These are phyloP conservation scores for Pelargonium citronellum DNA, from an alignment of 441 rosid species.

Conservation along the genomic window DNA sequence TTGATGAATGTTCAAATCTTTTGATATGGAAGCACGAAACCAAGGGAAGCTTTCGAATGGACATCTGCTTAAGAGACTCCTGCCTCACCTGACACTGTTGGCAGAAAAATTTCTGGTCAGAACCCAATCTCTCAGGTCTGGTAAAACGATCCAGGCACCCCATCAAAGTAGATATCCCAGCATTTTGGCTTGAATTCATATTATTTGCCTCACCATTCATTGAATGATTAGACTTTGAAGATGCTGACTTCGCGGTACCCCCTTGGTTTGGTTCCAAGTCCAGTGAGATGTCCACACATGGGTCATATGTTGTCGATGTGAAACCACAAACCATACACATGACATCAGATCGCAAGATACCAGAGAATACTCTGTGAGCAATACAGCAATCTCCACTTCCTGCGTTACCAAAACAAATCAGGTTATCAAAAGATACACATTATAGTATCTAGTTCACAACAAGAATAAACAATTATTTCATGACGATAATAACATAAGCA, in stretches of 20 bases:
- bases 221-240: constrained; percentile 34
- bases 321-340: constrained; percentile 75
- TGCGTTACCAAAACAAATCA: constrained; percentile 27
- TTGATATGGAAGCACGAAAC: constrained; percentile 70
- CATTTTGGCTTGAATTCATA: constrained; percentile 32
- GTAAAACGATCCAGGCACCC: constrained; percentile 73
- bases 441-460: background rate
- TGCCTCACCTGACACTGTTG: constrained; percentile 68
- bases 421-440: constrained; percentile 4
- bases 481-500: background rate
- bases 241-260: constrained; percentile 28
- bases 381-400: constrained; percentile 70
- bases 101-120: constrained; percentile 78
- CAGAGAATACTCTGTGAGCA: constrained; percentile 67
- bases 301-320: constrained; percentile 71
- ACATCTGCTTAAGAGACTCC: constrained; percentile 76
- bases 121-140: constrained; percentile 60
- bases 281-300: constrained; percentile 65
- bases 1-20: constrained; percentile 65
- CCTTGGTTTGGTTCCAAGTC: constrained; percentile 54
- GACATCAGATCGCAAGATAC: constrained; percentile 69
- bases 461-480: background rate
- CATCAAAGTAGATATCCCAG: constrained; percentile 42
- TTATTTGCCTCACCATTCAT: constrained; percentile 42
- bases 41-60: constrained; percentile 67